Evolutionary conservation across 192 early-diverging fungal genomes (phyloP).

Genomic region (Coemansia sp.): DNA sequence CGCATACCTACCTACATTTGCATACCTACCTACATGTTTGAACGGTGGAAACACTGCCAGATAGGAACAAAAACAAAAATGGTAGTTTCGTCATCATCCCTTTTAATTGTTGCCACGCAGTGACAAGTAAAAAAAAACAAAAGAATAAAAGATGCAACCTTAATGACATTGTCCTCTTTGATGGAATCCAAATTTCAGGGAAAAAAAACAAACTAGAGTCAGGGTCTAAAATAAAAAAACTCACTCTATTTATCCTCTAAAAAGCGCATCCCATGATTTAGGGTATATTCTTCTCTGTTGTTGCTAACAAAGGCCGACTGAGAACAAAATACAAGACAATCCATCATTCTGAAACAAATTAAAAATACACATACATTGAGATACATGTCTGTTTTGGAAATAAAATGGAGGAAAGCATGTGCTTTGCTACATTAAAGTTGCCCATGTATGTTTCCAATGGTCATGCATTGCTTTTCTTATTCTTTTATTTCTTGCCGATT

Average conservation of each 20-base stretch:
- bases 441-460: not conserved
- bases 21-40: no score
- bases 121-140: not conserved
- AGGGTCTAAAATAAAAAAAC: not conserved
- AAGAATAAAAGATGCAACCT: not conserved
- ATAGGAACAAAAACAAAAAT: not conserved
- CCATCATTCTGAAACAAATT: constrained; percentile 9
- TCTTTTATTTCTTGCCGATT: not conserved
- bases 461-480: not conserved
- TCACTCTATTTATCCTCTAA: not conserved
- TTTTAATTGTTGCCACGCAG: not conserved
- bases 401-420: not conserved
- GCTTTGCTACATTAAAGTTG: constrained; percentile 3
- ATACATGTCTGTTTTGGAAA: not conserved
- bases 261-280: not conserved
- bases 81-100: not conserved
- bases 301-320: no score
- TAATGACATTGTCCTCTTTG: not conserved
- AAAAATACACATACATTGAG: not conserved
- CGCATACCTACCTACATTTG: not conserved
- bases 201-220: not conserved
- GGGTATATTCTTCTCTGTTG: not conserved
- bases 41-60: not conserved
- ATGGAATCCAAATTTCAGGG: not conserved
- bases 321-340: no score